phyloP scores from a whole-genome alignment of 2,329 filamentous ascomycete genomes.

The Myriosclerotinia duriaeana region DNA sequence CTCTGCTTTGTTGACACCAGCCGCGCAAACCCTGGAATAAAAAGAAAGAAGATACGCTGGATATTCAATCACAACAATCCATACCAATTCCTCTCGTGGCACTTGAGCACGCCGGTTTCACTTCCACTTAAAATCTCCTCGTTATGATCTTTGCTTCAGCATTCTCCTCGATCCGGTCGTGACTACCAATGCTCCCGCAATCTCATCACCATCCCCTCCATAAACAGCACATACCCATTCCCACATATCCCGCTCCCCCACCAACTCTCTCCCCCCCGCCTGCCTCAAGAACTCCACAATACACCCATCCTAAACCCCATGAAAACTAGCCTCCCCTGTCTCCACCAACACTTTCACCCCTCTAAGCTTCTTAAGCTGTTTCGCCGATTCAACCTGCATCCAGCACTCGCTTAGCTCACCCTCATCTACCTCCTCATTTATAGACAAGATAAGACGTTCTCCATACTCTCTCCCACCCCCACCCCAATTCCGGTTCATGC shows the following conservation, averaged over 20 bases:
- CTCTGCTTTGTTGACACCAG: too few relatives aligned
- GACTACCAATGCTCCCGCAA: slow-evolving; percentile 38
- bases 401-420: slow-evolving; percentile 29
- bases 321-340: slow-evolving; percentile 48
- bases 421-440: not conserved
- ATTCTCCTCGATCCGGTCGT: not conserved
- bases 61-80: too few relatives aligned
- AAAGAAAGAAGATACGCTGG: too few relatives aligned
- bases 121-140: not conserved
- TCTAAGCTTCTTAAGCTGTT: slow-evolving; percentile 43
- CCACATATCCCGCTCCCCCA: slow-evolving; percentile 45
- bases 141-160: not conserved
- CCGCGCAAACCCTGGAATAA: too few relatives aligned
- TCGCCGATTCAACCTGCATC: slow-evolving; percentile 43
- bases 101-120: too few relatives aligned
- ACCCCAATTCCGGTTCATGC: slow-evolving; percentile 38
- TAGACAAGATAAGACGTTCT: not conserved
- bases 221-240: slow-evolving; percentile 51
- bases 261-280: slow-evolving; percentile 47
- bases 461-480: not conserved
- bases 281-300: slow-evolving; percentile 46
- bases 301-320: slow-evolving; percentile 49
- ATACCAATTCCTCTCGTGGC: too few relatives aligned
- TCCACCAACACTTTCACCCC: slow-evolving; percentile 43
- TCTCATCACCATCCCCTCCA: slow-evolving; percentile 49